These are phyloP conservation scores for Fusarium pseudoanthophilum DNA, from an alignment of 2,329 filamentous ascomycete species.

Conservation along the genomic window DNA sequence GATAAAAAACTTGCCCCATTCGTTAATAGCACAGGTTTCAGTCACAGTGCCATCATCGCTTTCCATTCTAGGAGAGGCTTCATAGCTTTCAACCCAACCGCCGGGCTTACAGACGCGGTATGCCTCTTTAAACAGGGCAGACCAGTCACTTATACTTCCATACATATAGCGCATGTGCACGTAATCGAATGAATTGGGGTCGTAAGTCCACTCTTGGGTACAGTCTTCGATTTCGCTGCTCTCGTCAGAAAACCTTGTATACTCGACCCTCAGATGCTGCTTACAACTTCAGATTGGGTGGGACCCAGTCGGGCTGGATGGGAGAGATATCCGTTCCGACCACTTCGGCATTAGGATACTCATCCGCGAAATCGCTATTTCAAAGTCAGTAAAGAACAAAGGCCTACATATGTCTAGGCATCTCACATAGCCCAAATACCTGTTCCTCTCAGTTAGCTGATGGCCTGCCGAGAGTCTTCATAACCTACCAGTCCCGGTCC, in stretches of 20 bases:
- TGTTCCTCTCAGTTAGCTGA: not conserved
- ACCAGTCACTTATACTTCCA: slow-evolving; percentile 67
- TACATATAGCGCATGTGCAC: slow-evolving; percentile 68
- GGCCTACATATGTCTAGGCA: fast-evolving
- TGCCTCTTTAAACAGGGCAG: slow-evolving; percentile 61
- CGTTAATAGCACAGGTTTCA: slow-evolving; percentile 40
- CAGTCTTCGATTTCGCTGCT: slow-evolving; percentile 45
- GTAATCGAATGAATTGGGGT: slow-evolving; percentile 61
- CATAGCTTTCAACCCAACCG: slow-evolving; percentile 54
- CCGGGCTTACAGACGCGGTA: slow-evolving; percentile 66
- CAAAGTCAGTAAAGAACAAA: fast-evolving
- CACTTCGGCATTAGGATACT: slow-evolving; percentile 57
- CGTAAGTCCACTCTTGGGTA: slow-evolving; percentile 46
- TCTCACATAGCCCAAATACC: slow-evolving; percentile 59
- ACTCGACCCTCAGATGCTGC: fast-evolving
- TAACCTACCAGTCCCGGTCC: slow-evolving; percentile 63
- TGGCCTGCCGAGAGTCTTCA: too few species aligned
- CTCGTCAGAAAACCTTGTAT: not conserved
- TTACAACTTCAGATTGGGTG: slow-evolving; percentile 55
- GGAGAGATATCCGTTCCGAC: slow-evolving; percentile 67
- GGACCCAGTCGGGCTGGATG: slow-evolving; percentile 65
- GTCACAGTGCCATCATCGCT: slow-evolving; percentile 49
- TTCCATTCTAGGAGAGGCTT: slow-evolving; percentile 43
- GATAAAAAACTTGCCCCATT: slow-evolving; percentile 47
- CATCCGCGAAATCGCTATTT: slow-evolving; percentile 59